Percentiles rank a stretch among this genome's conserved stretches.
phyloP scores from a whole-genome alignment of 2,329 filamentous ascomycete species.

The Tolypocladium album region DNA sequence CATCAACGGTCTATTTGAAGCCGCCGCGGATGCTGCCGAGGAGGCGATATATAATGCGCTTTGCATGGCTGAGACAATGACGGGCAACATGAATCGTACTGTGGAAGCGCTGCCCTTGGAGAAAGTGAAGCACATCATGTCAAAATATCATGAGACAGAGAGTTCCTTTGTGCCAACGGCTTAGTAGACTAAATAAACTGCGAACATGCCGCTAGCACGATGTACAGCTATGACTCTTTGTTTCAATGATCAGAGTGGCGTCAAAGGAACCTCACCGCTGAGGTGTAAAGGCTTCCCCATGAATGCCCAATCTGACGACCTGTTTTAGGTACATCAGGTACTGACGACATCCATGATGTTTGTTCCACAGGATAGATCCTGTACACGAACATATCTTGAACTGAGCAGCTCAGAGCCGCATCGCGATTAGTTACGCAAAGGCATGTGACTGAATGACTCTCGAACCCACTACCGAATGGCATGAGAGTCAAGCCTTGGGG shows the following conservation, averaged over 20 bases:
- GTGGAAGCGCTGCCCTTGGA: conserved; percentile 39
- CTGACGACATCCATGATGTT: no score
- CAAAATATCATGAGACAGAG: background rate
- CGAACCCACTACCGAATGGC: no score
- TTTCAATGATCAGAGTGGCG: background rate
- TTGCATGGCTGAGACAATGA: conserved; percentile 49
- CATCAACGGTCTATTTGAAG: conserved; percentile 52
- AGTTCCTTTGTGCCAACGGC: background rate
- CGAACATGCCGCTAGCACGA: background rate
- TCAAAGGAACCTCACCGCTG: background rate
- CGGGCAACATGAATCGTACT: conserved; percentile 36
- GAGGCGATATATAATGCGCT: conserved; percentile 57
- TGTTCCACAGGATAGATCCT: background rate
- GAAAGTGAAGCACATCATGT: conserved; percentile 33
- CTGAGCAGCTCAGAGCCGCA: background rate
- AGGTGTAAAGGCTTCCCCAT: background rate
- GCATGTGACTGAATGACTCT: background rate
- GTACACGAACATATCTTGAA: background rate
- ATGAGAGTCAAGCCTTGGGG: no score
- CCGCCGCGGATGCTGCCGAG: conserved; percentile 50
- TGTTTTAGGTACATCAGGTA: no score
- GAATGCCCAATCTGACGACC: no score
- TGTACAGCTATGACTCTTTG: background rate
- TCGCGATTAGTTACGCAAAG: background rate
- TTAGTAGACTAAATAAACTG: background rate